Percentiles rank a stretch among this genome's conserved stretches.
phyloP scores from a whole-genome alignment of 1,139 yeast species.

The Pichia sp. region DNA sequence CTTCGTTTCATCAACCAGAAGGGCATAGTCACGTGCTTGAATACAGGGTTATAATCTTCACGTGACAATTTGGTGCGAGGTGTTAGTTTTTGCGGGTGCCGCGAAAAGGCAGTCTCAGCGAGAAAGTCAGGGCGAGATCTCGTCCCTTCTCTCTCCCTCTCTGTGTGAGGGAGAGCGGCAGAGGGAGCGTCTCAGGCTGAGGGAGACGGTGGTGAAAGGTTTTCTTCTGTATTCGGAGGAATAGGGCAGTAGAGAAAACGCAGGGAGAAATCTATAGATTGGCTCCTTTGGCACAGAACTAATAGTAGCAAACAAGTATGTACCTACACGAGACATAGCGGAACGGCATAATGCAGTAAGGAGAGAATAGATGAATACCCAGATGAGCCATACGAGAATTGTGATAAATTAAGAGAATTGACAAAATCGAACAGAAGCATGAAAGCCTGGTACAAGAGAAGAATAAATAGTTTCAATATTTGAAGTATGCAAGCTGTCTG shows the following conservation, averaged over 20 bases:
- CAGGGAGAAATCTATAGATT: not conserved
- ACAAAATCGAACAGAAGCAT: too few species aligned
- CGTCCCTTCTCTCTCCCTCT: not conserved
- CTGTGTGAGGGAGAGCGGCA: not conserved
- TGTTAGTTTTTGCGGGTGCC: not conserved
- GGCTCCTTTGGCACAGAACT: conserved; percentile 5
- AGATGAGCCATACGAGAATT: too few species aligned
- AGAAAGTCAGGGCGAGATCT: not conserved
- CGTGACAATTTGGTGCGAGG: not conserved
- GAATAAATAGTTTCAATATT: too few species aligned
- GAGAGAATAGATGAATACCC: too few species aligned
- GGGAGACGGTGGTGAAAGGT: conserved; percentile 1
- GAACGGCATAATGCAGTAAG: not conserved
- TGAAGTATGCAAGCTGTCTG: too few species aligned
- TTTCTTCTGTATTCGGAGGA: not conserved
- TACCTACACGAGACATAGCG: conserved; percentile 1
- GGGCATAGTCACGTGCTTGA: not conserved
- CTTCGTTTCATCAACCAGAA: not conserved
- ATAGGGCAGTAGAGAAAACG: not conserved
- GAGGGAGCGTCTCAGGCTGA: not conserved
- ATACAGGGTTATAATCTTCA: not conserved
- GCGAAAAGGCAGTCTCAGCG: not conserved
- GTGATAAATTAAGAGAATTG: too few species aligned
- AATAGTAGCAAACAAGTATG: conserved; percentile 13
- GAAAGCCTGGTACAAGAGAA: too few species aligned